phyloP scores from a whole-genome alignment of 352 stramenopile species.

The Phytophthora megakarya region DNA sequence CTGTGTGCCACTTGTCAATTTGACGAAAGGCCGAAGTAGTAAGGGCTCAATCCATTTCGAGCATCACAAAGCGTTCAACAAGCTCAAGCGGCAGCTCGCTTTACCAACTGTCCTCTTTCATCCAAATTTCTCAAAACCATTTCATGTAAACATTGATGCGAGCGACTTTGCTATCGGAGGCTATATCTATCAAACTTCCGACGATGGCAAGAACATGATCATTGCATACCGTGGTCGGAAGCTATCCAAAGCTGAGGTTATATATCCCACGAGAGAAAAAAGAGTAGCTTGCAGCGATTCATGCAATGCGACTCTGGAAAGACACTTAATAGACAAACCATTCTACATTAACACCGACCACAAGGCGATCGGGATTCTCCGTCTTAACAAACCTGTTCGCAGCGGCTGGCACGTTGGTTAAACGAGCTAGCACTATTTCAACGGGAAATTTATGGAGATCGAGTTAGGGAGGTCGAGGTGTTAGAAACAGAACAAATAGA shows the following conservation, averaged over 20 bases:
- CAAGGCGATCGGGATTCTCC: background rate
- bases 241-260: background rate
- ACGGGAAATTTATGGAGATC: too few species aligned
- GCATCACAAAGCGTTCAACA: background rate
- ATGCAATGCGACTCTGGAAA: background rate
- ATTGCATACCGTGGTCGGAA: slow-evolving; percentile 9
- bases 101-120: background rate
- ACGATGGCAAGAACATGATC: slow-evolving; percentile 2
- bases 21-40: background rate
- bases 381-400: background rate
- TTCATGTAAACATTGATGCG: slow-evolving; percentile 13
- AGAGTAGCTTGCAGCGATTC: background rate
- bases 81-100: background rate
- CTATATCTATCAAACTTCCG: slow-evolving; percentile 5
- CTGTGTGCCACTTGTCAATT: slow-evolving; percentile 1
- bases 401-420: background rate
- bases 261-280: background rate
- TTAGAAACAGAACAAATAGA: too few species aligned
- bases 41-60: background rate
- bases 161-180: slow-evolving; percentile 3
- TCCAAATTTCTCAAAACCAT: background rate
- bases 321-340: background rate
- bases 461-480: too few species aligned
- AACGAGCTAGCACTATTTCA: background rate
- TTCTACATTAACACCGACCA: background rate